These are phyloP conservation scores for Auricularia sp. DNA, from an alignment of 768 basidiomycete species.

Conservation along the genomic window DNA sequence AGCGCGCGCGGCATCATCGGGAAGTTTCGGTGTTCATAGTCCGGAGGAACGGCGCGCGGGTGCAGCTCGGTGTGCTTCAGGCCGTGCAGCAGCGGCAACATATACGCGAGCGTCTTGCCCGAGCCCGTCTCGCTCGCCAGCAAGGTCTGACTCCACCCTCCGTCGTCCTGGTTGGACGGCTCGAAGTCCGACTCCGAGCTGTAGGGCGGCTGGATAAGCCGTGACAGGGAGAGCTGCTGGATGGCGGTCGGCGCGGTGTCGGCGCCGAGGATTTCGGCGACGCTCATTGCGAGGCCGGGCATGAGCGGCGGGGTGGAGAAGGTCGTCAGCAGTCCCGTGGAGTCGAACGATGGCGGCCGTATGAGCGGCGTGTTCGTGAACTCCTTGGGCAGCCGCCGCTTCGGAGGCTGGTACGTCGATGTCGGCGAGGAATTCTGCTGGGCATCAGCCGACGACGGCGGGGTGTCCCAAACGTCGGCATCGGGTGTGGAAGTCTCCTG, in stretches of 20 bases:
- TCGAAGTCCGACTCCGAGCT: background rate
- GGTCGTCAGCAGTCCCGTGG: constrained; percentile 1
- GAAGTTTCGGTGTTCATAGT: constrained; percentile 13
- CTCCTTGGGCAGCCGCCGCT: background rate
- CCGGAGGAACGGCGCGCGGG: constrained; percentile 3
- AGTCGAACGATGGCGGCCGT: background rate
- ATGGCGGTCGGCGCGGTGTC: constrained; percentile 60
- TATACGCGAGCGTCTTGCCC: constrained; percentile 85
- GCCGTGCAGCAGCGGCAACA: constrained; percentile 71
- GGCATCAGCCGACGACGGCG: background rate
- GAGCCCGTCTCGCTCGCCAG: constrained; percentile 87
- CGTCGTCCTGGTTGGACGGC: background rate
- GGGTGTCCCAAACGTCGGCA: background rate
- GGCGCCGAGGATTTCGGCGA: constrained; percentile 49
- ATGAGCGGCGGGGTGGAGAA: constrained; percentile 66
- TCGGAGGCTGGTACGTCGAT: background rate
- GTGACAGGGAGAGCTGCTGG: constrained; percentile 63
- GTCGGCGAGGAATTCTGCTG: background rate
- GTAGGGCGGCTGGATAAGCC: constrained; percentile 33
- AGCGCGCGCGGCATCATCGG: constrained; percentile 61
- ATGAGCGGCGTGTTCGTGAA: background rate
- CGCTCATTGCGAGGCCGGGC: constrained; percentile 47
- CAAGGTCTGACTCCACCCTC: constrained; percentile 34
- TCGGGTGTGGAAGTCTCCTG: background rate
- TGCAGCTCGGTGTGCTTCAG: constrained; percentile 56